Base-by-base conservation (phyloP, 2,329 filamentous ascomycete species). In the Fusarium decemcellulare region DNA sequence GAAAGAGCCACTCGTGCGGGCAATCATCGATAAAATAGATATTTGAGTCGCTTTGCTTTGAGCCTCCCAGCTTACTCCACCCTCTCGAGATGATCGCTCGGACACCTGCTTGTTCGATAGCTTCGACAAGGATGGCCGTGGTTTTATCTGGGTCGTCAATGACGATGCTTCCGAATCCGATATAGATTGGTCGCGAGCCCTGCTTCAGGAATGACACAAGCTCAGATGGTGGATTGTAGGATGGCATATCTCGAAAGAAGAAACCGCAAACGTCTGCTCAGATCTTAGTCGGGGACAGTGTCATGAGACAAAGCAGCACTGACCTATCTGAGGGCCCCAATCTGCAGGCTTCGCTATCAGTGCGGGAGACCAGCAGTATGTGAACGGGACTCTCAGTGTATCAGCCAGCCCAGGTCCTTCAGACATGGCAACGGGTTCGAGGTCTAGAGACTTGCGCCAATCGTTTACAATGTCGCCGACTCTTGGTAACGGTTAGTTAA, bases 331-430 rank as follows among this genome's bases (percentile, higher is more conserved):
- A 3, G 82, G 77, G 2, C 83, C 85, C 90, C 90, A 92, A 73
- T 92, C 90, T 11, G 81, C 81, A 1, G 90, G 90, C 71, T 92
- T 92, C 0, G 88, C 86, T 5, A 92, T 88, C 18, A 92, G 78
- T 8, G 88, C 84, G 0, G 90, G 88, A 1, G 90, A 92, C 92
- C 92, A 95, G 77, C 92, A 92, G 73, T 95, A 95, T 0, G 92
- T 93, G 67, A 91, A 91, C 0, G 92, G 92, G 14, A 94, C 85
- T 51, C 85, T 85, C 23, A 94, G 79, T 18, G 90, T 87, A 50
- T 88, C 88, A 2, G 92, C 79, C 79, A 94, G 88, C 16, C 88
- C 89, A 10, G 92, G 91, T 7, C 90, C 92, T 83, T 90, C 92
- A 4, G 27, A 43, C 16, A 55, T 30, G 15, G 29, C 44, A 30